Evolutionary conservation across 73 alveolate genomes (phyloP).

Genomic region (Paramecium bursaria): DNA sequence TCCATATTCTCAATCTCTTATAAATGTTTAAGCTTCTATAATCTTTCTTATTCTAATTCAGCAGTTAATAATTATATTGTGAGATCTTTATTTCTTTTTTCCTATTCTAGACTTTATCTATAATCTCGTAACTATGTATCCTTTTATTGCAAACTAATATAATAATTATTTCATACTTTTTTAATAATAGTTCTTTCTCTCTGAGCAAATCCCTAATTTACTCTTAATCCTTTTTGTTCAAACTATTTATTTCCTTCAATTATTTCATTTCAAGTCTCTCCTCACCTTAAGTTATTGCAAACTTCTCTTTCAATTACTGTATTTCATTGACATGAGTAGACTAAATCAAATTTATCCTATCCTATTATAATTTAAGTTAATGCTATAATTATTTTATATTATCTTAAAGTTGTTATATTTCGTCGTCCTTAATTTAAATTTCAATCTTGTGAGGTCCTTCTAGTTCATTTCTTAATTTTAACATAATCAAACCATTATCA

Average conservation of each 20-base stretch:
- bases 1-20: constrained; percentile 29
- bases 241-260: constrained; percentile 37
- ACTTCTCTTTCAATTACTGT: constrained; percentile 18
- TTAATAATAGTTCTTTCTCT: constrained; percentile 20
- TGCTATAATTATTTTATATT: constrained; percentile 14
- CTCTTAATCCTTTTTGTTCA: constrained; percentile 41
- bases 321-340: constrained; percentile 12
- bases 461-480: constrained; percentile 21
- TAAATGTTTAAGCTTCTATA: constrained; percentile 3
- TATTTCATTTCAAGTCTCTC: constrained; percentile 13
- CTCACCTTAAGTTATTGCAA: constrained; percentile 10
- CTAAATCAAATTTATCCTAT: constrained; percentile 4
- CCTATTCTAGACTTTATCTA: constrained; percentile 3
- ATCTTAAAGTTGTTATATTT: constrained; percentile 7
- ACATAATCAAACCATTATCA: constrained; percentile 17
- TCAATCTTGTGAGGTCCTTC: constrained; percentile 47
- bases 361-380: constrained; percentile 12
- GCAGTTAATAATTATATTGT: constrained; percentile 19
- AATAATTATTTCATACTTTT: no score
- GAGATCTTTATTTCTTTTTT: background rate
- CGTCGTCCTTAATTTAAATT: background rate
- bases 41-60: constrained; percentile 45
- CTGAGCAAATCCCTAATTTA: constrained; percentile 33
- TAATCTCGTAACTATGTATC: constrained; percentile 13
- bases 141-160: constrained; percentile 10